Base-by-base conservation (phyloP, 306 rosid species). In the Purshia tridentata region DNA sequence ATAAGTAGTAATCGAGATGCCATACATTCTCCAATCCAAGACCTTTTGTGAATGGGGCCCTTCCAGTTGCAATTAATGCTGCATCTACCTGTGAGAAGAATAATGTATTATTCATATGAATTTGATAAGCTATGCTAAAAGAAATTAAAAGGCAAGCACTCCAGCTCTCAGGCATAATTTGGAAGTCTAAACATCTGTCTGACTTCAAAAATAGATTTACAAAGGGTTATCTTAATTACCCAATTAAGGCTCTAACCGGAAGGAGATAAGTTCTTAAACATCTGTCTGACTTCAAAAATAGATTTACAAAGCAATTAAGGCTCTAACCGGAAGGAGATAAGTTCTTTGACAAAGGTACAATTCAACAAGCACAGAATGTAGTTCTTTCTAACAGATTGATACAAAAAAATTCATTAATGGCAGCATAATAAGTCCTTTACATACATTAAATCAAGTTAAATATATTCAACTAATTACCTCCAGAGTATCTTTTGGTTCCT, bases 11-110 rank as follows among this genome's bases (percentile, higher is more conserved):
- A 39, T 6, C 14, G 41, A 67, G 78, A 84, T 72, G 78, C 42
- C 92, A 76, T 88, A 94, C 97, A 79, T 88, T 94, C 77, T 89
- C 97, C 88, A 94, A 85, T 70, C 97, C 99, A 83, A 94, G 99
- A 78, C 92, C 97, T 41, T 88, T 77, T 4, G 99, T 94, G 89
- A 89, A 91, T 37, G 99, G 97, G 46, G 97, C 96, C 79, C 99
- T 86, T 83, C 99, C 99, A 64, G 99, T 94, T 79, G 97, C 99
- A 81, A 91, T 91, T 76, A 91, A 73, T 71, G 97, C 97, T 58
- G 99, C 93, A 81, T 94, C 99, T 55, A 94, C 99, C 99, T 94
- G 82, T 48, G 20, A 81, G 77, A 79, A 64, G 65, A 78, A 78
- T 19, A 80, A 72, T 41, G 63, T 65, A 49, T n/a, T 67, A 72